These are phyloP conservation scores for Hypericum perforatum DNA, from an alignment of 345 rosid species.

Conservation along the genomic window DNA sequence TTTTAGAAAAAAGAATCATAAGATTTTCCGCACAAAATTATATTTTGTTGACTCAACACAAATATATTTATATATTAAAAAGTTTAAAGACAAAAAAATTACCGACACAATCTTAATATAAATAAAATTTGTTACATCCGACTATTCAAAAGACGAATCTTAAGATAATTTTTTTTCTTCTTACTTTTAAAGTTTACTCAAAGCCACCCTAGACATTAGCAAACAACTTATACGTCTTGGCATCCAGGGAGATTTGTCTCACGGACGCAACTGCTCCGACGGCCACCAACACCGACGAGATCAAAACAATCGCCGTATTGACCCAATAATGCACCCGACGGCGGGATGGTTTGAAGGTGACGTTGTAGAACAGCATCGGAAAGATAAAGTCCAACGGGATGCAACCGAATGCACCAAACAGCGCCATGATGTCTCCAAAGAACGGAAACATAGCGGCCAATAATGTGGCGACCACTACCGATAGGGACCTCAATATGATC, in stretches of 20 bases:
- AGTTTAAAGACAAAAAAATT: too few species aligned
- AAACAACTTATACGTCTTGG: conserved; percentile 30
- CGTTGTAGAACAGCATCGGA: conserved; percentile 18
- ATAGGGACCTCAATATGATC: too few species aligned
- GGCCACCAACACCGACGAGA: conserved; percentile 20
- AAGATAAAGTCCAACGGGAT: conserved; percentile 14
- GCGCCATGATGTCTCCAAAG: conserved; percentile 19
- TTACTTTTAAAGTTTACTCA: too few species aligned
- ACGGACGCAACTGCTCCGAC: conserved; percentile 34
- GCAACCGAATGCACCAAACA: conserved; percentile 26
- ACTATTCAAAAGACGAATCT: too few species aligned
- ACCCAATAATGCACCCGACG: conserved; percentile 26
- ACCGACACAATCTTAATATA: too few species aligned
- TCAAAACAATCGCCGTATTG: conserved; percentile 26
- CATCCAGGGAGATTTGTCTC: conserved; percentile 37
- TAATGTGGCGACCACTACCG: conserved; percentile 8
- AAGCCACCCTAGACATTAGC: too few species aligned
- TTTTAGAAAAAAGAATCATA: too few species aligned
- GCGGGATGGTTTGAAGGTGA: conserved; percentile 39
- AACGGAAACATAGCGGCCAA: conserved; percentile 21
- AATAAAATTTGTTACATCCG: too few species aligned
- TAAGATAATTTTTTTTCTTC: too few species aligned
- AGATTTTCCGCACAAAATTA: too few species aligned
- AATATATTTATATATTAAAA: too few species aligned
- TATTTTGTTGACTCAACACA: too few species aligned